Percentiles rank a stretch among this genome's conserved stretches.
Evolutionary conservation across 2,329 filamentous ascomycete genomes (phyloP).

Genomic region (Sporothrix variecibatus): DNA sequence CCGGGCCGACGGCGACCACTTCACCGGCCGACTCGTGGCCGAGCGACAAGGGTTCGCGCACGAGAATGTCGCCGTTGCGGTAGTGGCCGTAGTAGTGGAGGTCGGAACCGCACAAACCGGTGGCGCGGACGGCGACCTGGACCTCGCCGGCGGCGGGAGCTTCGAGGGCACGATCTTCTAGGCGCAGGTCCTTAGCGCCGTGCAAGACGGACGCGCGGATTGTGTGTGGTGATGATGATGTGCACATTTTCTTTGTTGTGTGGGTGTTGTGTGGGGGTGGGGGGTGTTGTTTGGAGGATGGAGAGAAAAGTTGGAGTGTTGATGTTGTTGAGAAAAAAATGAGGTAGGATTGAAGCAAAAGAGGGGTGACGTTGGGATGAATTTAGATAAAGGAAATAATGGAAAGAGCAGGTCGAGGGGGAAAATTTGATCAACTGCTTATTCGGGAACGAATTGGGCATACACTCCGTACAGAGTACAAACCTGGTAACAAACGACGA

Average conservation of each 20-base stretch:
- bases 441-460: background rate
- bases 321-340: background rate
- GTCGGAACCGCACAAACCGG: constrained; percentile 65
- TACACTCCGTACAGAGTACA: background rate
- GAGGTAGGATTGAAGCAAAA: background rate
- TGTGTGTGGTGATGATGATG: constrained; percentile 22
- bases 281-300: background rate
- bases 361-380: background rate
- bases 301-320: background rate
- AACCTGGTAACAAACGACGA: background rate
- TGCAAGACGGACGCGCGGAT: constrained; percentile 51
- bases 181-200: constrained; percentile 50
- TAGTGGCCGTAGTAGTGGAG: constrained; percentile 46
- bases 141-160: constrained; percentile 56
- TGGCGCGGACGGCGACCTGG: constrained; percentile 60
- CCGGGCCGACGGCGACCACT: constrained; percentile 55
- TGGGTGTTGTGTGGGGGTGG: background rate
- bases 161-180: constrained; percentile 55
- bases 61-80: constrained; percentile 60
- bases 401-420: background rate
- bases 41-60: constrained; percentile 51
- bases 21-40: constrained; percentile 69
- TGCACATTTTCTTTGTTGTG: background rate
- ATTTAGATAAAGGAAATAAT: background rate
- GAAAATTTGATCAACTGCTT: background rate